Evolutionary conservation across 208 protist genomes (phyloP).

Genomic region (Leishmania aethiopica): DNA sequence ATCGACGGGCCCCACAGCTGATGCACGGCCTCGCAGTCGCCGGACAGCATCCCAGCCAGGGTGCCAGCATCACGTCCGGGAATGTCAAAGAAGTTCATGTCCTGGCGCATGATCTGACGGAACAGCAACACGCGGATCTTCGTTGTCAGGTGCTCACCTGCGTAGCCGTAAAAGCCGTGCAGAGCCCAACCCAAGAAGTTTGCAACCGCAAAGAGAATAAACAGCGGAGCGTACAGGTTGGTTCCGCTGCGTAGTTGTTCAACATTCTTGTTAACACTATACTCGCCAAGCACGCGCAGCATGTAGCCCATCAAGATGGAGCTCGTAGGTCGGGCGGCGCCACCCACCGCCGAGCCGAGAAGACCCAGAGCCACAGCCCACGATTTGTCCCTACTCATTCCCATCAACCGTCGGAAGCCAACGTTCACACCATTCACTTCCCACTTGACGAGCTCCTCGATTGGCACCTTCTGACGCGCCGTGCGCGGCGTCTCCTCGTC

Average conservation of each 20-base stretch:
- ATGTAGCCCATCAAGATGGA: slow-evolving; percentile 58
- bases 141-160: slow-evolving; percentile 71
- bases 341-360: slow-evolving; percentile 54
- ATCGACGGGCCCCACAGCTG: slow-evolving; percentile 77
- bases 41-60: slow-evolving; percentile 75
- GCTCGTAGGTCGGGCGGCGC: slow-evolving; percentile 36
- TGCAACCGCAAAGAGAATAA: slow-evolving; percentile 44
- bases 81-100: slow-evolving; percentile 88
- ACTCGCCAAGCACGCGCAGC: slow-evolving; percentile 43
- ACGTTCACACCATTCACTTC: slow-evolving; percentile 53
- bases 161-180: slow-evolving; percentile 74
- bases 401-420: slow-evolving; percentile 43
- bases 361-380: slow-evolving; percentile 51
- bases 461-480: slow-evolving; percentile 60
- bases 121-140: slow-evolving; percentile 67
- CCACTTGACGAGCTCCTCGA: slow-evolving; percentile 61
- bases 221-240: slow-evolving; percentile 54
- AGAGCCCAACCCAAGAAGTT: slow-evolving; percentile 50
- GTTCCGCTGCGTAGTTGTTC: slow-evolving; percentile 34
- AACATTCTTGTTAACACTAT: slow-evolving; percentile 32
- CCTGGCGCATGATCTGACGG: slow-evolving; percentile 74
- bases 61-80: slow-evolving; percentile 66
- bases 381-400: slow-evolving; percentile 36
- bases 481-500: slow-evolving; percentile 52
- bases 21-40: slow-evolving; percentile 81